phyloP scores from a whole-genome alignment of 345 rosid genomes.

The Hibiscus mutabilis region DNA sequence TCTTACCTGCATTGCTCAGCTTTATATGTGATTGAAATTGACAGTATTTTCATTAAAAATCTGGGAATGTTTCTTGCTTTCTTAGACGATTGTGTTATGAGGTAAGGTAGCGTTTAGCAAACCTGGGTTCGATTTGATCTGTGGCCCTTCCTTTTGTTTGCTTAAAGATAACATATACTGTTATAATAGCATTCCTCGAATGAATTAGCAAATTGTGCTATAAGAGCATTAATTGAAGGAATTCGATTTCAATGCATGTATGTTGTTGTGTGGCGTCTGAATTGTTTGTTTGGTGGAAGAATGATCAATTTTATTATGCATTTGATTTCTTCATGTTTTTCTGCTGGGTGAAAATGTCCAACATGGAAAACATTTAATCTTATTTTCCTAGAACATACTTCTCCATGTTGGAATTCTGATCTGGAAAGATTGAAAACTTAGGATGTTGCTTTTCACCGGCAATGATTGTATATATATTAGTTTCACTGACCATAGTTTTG shows the following conservation, averaged over 20 bases:
- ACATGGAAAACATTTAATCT: not conserved
- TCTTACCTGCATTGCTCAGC: no score
- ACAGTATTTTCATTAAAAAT: no score
- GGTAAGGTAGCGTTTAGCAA: conserved; percentile 3
- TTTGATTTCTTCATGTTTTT: not conserved
- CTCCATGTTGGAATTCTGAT: not conserved
- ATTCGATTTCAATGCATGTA: not conserved
- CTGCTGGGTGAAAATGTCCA: not conserved
- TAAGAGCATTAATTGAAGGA: not conserved
- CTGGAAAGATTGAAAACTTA: not conserved
- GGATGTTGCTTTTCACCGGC: not conserved
- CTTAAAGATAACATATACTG: not conserved
- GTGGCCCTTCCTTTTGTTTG: not conserved
- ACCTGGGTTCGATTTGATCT: not conserved
- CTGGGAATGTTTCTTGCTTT: no score
- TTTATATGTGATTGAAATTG: no score
- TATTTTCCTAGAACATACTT: not conserved
- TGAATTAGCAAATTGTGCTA: not conserved
- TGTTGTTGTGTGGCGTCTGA: not conserved
- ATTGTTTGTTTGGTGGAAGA: not conserved
- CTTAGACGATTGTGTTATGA: no score
- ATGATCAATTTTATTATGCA: not conserved
- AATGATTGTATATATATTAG: no score
- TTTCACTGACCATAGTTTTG: not conserved
- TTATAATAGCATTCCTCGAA: no score